A percentile compares a stretch with the other conserved stretches of the same genome.
These are phyloP conservation scores for Umbilicus rupestris DNA, from an alignment of 164 flowering plant species.

Conservation along the genomic window DNA sequence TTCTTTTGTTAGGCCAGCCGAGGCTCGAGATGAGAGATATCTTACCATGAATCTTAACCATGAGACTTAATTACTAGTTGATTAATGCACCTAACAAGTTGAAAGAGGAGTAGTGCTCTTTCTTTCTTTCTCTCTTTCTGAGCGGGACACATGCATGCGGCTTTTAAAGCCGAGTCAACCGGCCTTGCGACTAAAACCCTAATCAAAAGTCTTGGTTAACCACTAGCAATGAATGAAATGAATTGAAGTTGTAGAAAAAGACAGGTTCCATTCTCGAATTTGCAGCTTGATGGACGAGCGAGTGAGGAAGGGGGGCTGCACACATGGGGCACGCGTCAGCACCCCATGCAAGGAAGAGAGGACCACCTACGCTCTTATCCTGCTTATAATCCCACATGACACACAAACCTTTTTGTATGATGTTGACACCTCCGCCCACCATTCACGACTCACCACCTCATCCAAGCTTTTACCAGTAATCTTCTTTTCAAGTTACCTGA, in stretches of 20 bases:
- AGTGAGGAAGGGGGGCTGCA: background rate
- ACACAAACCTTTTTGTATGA: background rate
- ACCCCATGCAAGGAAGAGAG: conserved; percentile 4
- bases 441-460: background rate
- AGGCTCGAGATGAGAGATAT: background rate
- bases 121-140: too few relatives aligned
- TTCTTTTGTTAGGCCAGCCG: conserved; percentile 1
- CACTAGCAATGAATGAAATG: too few relatives aligned
- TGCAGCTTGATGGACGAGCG: background rate
- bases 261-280: conserved; percentile 1
- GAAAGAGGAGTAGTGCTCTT: too few relatives aligned
- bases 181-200: background rate
- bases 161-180: background rate
- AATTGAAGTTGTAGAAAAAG: background rate
- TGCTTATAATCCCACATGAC: background rate
- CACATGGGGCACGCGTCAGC: conserved; percentile 5
- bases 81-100: too few relatives aligned
- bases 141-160: background rate
- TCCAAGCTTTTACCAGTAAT: too few relatives aligned
- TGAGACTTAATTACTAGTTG: background rate
- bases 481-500: too few relatives aligned
- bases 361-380: conserved; percentile 5
- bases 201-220: conserved; percentile 2
- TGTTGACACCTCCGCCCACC: background rate
- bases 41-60: background rate